A percentile compares a stretch with the other conserved stretches of the same genome.
Evolutionary conservation across 768 basidiomycete species (phyloP).

Genomic region (Lepiota brunneoincarnata): DNA sequence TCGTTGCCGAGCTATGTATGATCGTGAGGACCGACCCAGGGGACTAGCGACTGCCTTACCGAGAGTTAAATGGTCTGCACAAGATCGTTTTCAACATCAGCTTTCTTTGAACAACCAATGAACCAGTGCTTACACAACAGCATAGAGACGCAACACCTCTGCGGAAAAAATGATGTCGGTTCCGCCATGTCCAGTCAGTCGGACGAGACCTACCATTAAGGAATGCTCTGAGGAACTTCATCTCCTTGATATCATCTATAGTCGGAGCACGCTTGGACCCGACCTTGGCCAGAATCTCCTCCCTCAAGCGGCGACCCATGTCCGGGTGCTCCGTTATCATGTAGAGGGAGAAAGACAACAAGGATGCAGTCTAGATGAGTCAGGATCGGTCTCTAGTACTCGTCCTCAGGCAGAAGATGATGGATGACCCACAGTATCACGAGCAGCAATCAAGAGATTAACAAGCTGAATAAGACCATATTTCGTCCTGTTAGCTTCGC

Average conservation of each 20-base stretch:
- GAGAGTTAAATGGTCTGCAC: constrained; percentile 8
- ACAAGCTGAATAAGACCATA: background rate
- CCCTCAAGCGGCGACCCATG: background rate
- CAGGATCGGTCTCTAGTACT: no score
- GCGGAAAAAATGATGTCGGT: no score
- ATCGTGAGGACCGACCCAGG: no score
- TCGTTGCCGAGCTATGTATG: constrained; percentile 1
- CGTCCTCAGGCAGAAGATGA: no score
- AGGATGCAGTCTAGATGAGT: background rate
- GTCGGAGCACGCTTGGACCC: background rate
- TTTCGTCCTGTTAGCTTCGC: no score
- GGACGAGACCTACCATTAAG: background rate
- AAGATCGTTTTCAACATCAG: no score
- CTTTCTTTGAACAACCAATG: no score
- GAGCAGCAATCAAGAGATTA: background rate
- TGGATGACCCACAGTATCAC: background rate
- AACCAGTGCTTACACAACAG: no score
- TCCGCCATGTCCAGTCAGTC: no score
- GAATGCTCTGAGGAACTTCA: background rate
- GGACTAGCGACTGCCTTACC: background rate
- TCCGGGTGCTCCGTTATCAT: background rate
- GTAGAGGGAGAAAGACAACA: background rate
- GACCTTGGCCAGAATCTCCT: background rate
- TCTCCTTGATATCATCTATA: background rate
- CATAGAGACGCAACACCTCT: no score